phyloP scores from a whole-genome alignment of 169 alveolate species.

The Toxoplasma gondii region DNA sequence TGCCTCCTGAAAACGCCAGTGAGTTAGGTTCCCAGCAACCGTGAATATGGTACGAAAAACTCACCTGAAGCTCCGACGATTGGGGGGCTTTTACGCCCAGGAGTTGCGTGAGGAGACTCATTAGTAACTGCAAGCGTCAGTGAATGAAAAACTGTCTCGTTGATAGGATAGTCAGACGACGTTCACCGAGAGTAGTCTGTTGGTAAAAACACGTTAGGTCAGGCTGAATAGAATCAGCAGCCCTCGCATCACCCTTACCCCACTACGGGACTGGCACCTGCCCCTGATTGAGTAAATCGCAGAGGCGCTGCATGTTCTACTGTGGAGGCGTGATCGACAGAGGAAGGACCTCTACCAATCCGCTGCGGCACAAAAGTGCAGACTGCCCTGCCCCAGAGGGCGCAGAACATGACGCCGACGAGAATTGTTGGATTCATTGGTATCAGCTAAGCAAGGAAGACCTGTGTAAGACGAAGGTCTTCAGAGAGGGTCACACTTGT shows the following conservation, averaged over 20 bases:
- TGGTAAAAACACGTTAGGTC: too few species aligned
- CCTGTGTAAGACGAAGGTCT: neutral
- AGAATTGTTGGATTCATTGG: neutral
- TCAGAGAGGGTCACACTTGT: neutral
- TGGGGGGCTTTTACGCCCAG: neutral
- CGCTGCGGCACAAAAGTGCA: neutral
- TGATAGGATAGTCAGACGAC: too few species aligned
- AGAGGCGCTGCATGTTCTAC: neutral
- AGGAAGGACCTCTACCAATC: neutral
- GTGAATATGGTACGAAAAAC: neutral
- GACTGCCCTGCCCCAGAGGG: neutral
- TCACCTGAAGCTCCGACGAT: neutral
- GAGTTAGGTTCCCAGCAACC: neutral
- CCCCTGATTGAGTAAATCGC: neutral
- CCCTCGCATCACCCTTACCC: neutral
- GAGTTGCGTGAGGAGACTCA: neutral
- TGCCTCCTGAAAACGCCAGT: neutral
- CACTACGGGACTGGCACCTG: neutral
- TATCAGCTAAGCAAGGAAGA: neutral
- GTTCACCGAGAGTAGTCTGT: slow-evolving; percentile 10
- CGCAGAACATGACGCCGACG: neutral
- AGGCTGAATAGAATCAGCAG: too few species aligned
- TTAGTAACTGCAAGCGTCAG: neutral
- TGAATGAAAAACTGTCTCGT: too few species aligned
- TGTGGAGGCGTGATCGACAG: neutral